phyloP scores from a whole-genome alignment of 306 rosid genomes.

The Ammopiptanthus mongolicus region DNA sequence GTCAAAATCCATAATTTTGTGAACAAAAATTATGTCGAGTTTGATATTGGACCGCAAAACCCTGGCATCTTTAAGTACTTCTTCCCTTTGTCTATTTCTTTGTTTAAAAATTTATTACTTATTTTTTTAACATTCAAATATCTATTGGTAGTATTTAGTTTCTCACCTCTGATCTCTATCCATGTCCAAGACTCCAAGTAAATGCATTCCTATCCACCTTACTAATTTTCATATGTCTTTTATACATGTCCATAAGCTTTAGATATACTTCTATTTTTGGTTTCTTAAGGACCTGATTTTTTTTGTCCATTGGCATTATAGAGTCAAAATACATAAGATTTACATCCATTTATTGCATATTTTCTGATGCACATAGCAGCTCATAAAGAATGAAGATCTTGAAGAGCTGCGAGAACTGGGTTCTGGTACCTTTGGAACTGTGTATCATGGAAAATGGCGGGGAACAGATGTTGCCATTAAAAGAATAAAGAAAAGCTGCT shows the following conservation, averaged over 20 bases:
- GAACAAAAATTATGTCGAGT: too few relatives aligned
- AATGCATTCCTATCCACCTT: too few relatives aligned
- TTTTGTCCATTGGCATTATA: background rate
- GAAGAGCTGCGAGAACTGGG: slow-evolving; percentile 88
- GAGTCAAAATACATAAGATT: background rate
- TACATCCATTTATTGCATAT: slow-evolving; percentile 19
- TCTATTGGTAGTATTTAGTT: too few relatives aligned
- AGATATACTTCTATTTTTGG: background rate
- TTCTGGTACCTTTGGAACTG: slow-evolving; percentile 93
- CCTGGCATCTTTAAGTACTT: background rate
- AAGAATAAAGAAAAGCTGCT: slow-evolving; percentile 94
- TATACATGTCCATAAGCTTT: too few relatives aligned
- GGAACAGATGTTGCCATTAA: slow-evolving; percentile 95
- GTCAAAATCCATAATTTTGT: too few relatives aligned
- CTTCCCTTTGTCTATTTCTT: too few relatives aligned
- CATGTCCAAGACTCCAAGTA: too few relatives aligned
- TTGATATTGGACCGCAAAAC: too few relatives aligned
- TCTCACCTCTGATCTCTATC: too few relatives aligned
- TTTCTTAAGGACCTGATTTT: background rate
- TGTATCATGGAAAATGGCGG: slow-evolving; percentile 94
- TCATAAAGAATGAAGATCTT: slow-evolving; percentile 83
- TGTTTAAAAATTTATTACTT: too few relatives aligned
- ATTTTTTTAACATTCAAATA: too few relatives aligned
- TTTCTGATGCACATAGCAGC: slow-evolving; percentile 45
- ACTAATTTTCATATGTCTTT: too few relatives aligned